phyloP scores from a whole-genome alignment of 176 grass and related monocot species.

The Panicum miliaceum region DNA sequence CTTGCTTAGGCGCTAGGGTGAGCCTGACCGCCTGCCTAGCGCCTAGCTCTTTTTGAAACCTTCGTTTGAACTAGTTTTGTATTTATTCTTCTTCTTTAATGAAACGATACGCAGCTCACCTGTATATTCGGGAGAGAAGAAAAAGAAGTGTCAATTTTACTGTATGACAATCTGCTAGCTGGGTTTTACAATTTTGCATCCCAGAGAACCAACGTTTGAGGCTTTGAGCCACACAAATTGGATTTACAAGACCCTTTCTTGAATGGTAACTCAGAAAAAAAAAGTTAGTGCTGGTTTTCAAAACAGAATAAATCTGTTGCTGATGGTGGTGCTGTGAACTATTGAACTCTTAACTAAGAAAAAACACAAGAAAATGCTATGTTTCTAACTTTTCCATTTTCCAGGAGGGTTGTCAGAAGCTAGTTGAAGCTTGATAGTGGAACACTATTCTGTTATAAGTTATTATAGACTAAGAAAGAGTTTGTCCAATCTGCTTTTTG shows the following conservation, averaged over 20 bases:
- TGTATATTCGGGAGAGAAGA: not conserved
- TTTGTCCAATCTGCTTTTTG: not conserved
- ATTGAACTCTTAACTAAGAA: conserved; percentile 6
- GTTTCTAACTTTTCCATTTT: not conserved
- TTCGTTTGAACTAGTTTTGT: not conserved
- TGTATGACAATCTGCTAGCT: not conserved
- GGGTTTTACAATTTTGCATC: not conserved
- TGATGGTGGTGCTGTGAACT: not conserved
- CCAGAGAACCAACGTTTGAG: not conserved
- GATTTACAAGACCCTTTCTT: not conserved
- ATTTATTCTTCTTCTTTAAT: not conserved
- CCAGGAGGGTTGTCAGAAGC: not conserved
- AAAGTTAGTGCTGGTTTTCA: conserved; percentile 1
- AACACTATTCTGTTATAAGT: not conserved
- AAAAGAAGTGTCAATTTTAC: not conserved
- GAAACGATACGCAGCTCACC: not conserved
- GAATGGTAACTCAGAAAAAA: not conserved
- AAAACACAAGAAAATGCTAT: not conserved
- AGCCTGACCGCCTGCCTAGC: too few species aligned
- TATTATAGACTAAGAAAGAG: not conserved
- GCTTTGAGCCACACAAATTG: not conserved
- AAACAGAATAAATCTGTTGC: not conserved
- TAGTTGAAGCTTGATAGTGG: conserved; percentile 20
- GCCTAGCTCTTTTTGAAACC: too few species aligned
- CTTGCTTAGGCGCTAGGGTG: too few species aligned